Conservation (phyloP, 148 eudicot genomes). For the Pouteria glomerata region DNA sequence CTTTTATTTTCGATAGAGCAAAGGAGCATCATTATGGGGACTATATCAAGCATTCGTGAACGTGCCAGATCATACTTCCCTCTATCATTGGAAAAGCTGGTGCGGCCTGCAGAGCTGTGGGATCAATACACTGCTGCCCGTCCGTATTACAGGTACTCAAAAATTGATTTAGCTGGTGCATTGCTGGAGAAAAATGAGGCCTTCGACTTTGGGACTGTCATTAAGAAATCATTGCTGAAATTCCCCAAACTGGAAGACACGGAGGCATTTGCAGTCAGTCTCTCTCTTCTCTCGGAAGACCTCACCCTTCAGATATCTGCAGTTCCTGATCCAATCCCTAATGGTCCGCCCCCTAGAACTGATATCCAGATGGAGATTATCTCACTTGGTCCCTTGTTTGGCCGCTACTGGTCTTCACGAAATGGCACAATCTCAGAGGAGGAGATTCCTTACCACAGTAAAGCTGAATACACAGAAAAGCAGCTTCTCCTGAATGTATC, state of each 20-base stretch:
- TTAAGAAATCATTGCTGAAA: slow-evolving; percentile 60
- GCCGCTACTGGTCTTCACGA: slow-evolving; percentile 36
- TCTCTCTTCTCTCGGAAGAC: slow-evolving; percentile 72
- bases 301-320: slow-evolving; percentile 66
- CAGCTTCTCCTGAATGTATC: slow-evolving; percentile 77
- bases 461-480: slow-evolving; percentile 47
- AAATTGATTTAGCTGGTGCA: slow-evolving; percentile 41
- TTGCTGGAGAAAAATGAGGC: slow-evolving; percentile 77
- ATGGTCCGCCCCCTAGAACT: slow-evolving; percentile 28
- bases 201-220: slow-evolving; percentile 48
- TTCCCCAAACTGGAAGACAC: slow-evolving; percentile 71
- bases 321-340: slow-evolving; percentile 44
- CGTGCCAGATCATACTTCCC: slow-evolving; percentile 49
- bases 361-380: slow-evolving; percentile 55
- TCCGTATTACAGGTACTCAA: slow-evolving; percentile 67
- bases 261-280: slow-evolving; percentile 32
- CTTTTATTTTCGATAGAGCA: slow-evolving; percentile 67
- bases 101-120: slow-evolving; percentile 32
- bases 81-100: slow-evolving; percentile 53
- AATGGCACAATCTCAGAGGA: slow-evolving; percentile 25
- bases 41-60: slow-evolving; percentile 51
- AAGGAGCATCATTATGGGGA: slow-evolving; percentile 61
- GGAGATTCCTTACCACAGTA: slow-evolving; percentile 32
- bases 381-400: slow-evolving; percentile 68
- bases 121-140: slow-evolving; percentile 36